Percentiles rank a stretch among this genome's conserved stretches.
Evolutionary conservation across 2,329 filamentous ascomycete genomes (phyloP).

Genomic region (Ceratocystiopsis sp.): DNA sequence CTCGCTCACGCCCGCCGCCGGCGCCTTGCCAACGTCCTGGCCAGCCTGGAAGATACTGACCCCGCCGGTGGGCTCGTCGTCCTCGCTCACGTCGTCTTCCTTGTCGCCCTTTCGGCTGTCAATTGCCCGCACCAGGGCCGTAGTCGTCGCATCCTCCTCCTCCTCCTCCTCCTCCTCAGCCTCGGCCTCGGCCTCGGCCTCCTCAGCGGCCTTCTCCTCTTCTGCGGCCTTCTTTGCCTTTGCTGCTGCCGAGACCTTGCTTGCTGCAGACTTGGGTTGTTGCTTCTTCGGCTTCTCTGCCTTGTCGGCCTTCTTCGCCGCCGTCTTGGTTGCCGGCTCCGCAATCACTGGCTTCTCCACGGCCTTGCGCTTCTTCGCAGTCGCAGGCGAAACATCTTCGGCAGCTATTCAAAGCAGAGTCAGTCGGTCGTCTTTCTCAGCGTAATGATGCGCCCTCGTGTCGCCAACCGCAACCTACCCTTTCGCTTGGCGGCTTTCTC

Average conservation of each 20-base stretch:
- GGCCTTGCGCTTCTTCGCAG: conserved; percentile 7
- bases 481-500: conserved; percentile 7
- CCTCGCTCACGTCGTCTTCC: conserved; percentile 1
- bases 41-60: conserved; percentile 8
- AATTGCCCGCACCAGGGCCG: conserved; percentile 6
- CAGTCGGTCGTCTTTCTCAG: not conserved
- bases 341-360: not conserved
- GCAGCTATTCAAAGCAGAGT: conserved; percentile 1
- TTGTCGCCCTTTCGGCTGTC: not conserved
- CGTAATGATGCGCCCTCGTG: not conserved
- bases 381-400: conserved; percentile 5
- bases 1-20: conserved; percentile 1
- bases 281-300: not conserved
- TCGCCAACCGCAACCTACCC: not conserved
- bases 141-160: conserved; percentile 6
- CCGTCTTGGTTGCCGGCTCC: not conserved
- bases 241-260: not conserved
- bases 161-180: conserved; percentile 1
- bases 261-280: too few relatives aligned
- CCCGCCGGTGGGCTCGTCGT: conserved; percentile 3
- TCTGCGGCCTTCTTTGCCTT: conserved; percentile 1
- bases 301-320: not conserved
- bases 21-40: conserved; percentile 11
- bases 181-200: not conserved
- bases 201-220: not conserved